Evolutionary conservation across 2,329 filamentous ascomycete species (phyloP).

Genomic region (Hortaea sp.): DNA sequence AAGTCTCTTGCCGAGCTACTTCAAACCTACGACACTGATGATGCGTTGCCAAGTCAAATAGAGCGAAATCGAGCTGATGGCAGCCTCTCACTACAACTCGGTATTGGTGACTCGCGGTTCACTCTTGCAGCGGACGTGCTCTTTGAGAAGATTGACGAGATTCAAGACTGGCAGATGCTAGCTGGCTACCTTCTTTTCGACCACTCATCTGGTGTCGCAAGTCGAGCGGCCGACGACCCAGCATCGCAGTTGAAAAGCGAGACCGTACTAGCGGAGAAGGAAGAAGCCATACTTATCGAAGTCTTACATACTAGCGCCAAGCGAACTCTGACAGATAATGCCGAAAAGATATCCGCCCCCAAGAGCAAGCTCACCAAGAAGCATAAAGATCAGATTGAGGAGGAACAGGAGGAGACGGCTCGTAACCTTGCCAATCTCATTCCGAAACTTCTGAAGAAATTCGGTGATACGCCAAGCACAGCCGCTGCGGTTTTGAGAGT

Average conservation of each 20-base stretch:
- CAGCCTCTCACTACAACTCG: conserved; percentile 46
- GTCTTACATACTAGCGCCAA: conserved; percentile 77
- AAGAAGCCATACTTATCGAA: conserved; percentile 80
- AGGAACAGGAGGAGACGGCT: conserved; percentile 68
- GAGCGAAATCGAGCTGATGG: conserved; percentile 30
- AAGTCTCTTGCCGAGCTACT: conserved; percentile 84
- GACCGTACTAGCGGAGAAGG: conserved; percentile 61
- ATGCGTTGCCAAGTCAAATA: conserved; percentile 37
- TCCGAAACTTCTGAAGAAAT: conserved; percentile 82
- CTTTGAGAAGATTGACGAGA: conserved; percentile 69
- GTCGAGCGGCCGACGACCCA: conserved; percentile 48
- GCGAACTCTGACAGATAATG: conserved; percentile 55
- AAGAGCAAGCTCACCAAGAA: conserved; percentile 47
- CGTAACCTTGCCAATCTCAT: conserved; percentile 69
- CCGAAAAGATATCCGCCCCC: conserved; percentile 50
- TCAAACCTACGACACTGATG: conserved; percentile 61
- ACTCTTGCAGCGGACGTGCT: conserved; percentile 77
- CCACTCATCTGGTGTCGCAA: conserved; percentile 52
- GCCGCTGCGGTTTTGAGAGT: conserved; percentile 77
- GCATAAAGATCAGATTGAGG: conserved; percentile 51
- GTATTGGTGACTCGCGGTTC: conserved; percentile 67
- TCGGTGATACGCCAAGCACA: conserved; percentile 77
- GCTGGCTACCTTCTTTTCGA: conserved; percentile 89
- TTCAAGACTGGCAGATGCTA: conserved; percentile 78
- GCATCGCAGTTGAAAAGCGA: conserved; percentile 58